Base-by-base conservation (phyloP, 2,329 filamentous ascomycete species). In the Paecilomyces variotii region DNA sequence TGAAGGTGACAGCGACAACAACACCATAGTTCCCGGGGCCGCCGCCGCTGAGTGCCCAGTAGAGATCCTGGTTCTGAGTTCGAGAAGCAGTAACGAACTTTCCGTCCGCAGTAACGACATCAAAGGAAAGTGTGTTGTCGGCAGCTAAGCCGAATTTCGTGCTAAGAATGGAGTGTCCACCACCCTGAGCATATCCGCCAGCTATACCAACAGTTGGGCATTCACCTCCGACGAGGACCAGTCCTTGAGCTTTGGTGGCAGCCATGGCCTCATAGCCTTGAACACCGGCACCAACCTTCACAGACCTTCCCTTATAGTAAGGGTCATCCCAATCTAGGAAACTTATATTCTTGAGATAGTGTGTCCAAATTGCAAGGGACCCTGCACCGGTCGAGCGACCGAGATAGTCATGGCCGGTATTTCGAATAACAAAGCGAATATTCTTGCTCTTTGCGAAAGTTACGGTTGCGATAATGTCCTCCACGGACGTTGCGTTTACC, bases 41-140 rank as follows among this genome's bases (percentile, higher is more conserved):
- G 0, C 85, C 84, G 2, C 84, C 84, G 50, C 76, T 76, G 0
- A 87, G 70, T 1, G 85, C 86, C 85, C 84, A 88, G 72, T 84
- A 87, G 1, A 88, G 73, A 56, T 87, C 84, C 0, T 73, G 59
- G 62, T 87, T 82, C 32, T 79, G 60, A 0, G 64, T 66, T 0
- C 73, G 75, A 3, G 75, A 79, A 0, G 82, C 83, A 1, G 69
- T 78, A 1, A 85, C 61, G n/a, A 79, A 64, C 14, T 75, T 59
- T 1, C 84, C 83, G 14, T 68, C 66, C 0, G 77, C 80, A 6
- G 79, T 82, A n/a, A 87, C 76, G 1, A 85, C 81, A 59, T 84
- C 77, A 56, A 75, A 82, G 61, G 80, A 76, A 1, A 88, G 73
- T 0, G 80, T 77, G 55, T 87, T 80, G 62, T 88, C 85, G 0